A percentile compares a stretch with the other conserved stretches of the same genome.
These are phyloP conservation scores for Neurospora sp. DNA, from an alignment of 495 filamentous ascomycete genomes.

Conservation along the genomic window DNA sequence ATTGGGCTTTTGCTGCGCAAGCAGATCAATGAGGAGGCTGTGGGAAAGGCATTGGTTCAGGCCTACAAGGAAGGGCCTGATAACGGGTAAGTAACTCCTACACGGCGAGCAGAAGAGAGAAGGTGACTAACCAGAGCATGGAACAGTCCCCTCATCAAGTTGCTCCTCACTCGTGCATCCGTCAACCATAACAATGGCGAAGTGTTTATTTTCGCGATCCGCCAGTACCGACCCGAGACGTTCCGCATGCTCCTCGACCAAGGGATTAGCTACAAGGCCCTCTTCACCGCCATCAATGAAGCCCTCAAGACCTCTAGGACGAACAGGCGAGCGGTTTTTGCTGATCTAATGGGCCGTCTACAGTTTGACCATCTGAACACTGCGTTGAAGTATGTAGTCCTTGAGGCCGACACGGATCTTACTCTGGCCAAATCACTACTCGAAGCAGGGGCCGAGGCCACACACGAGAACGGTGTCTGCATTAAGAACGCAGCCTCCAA, in stretches of 20 bases:
- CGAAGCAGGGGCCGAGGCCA: slow-evolving; percentile 16
- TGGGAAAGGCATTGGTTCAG: slow-evolving; percentile 26
- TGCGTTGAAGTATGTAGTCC: slow-evolving; percentile 15
- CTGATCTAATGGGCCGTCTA: slow-evolving; percentile 8
- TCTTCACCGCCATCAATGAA: slow-evolving; percentile 17
- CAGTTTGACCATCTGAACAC: slow-evolving; percentile 21
- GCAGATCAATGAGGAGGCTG: slow-evolving; percentile 19
- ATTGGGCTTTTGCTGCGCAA: slow-evolving; percentile 10
- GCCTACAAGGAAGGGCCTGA: slow-evolving; percentile 19
- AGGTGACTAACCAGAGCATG: not conserved
- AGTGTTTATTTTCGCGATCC: slow-evolving; percentile 19
- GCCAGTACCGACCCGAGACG: slow-evolving; percentile 11
- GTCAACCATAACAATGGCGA: slow-evolving; percentile 26
- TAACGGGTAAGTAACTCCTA: slow-evolving; percentile 8
- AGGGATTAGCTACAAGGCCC: slow-evolving; percentile 14
- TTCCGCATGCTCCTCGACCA: slow-evolving; percentile 21
- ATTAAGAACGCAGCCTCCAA: slow-evolving; percentile 21
- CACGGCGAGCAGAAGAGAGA: not conserved
- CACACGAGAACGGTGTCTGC: slow-evolving; percentile 17
- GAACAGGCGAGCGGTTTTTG: slow-evolving; percentile 8
- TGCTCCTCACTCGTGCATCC: slow-evolving; percentile 14
- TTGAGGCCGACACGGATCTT: slow-evolving; percentile 15
- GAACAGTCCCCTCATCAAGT: slow-evolving; percentile 8
- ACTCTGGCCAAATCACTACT: slow-evolving; percentile 13
- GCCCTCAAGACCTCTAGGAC: slow-evolving; percentile 9